Conservation (phyloP, 2,329 filamentous ascomycete genomes). For the Furcasterigmium sp. region DNA sequence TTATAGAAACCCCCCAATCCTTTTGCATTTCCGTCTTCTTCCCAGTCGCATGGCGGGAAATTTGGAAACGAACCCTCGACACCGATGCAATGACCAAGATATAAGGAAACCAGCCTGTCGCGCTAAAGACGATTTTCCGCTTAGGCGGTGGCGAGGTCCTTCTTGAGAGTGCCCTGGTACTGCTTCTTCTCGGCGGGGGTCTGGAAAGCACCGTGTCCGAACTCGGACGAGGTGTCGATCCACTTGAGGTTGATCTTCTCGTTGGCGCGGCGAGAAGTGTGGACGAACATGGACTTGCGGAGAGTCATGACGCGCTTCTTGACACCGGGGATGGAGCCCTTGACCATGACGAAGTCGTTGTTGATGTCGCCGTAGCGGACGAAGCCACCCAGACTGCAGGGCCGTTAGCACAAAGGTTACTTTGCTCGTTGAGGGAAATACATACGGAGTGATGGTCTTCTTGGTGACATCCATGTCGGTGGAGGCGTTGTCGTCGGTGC, state of each 20-base stretch:
- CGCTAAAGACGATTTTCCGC: constrained; percentile 9
- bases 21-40: not conserved
- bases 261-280: constrained; percentile 90
- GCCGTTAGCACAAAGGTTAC: constrained; percentile 31
- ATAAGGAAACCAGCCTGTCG: constrained; percentile 33
- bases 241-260: constrained; percentile 99
- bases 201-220: constrained; percentile 99
- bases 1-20: constrained; percentile 4
- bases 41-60: constrained; percentile 9
- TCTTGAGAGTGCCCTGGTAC: constrained; percentile 98
- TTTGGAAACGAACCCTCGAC: constrained; percentile 42
- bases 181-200: constrained; percentile 96
- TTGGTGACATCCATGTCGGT: constrained; percentile 97
- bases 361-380: constrained; percentile 99
- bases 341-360: constrained; percentile 98
- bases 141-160: constrained; percentile 64
- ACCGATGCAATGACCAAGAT: constrained; percentile 48
- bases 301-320: constrained; percentile 99
- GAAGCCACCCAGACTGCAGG: constrained; percentile 89
- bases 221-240: constrained; percentile 99
- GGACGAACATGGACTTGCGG: constrained; percentile 96
- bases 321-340: constrained; percentile 94
- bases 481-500: constrained; percentile 85
- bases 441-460: constrained; percentile 99
- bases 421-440: too few relatives aligned